phyloP scores from a whole-genome alignment of 768 basidiomycete species.

The Cantharellus cinnabarinus region DNA sequence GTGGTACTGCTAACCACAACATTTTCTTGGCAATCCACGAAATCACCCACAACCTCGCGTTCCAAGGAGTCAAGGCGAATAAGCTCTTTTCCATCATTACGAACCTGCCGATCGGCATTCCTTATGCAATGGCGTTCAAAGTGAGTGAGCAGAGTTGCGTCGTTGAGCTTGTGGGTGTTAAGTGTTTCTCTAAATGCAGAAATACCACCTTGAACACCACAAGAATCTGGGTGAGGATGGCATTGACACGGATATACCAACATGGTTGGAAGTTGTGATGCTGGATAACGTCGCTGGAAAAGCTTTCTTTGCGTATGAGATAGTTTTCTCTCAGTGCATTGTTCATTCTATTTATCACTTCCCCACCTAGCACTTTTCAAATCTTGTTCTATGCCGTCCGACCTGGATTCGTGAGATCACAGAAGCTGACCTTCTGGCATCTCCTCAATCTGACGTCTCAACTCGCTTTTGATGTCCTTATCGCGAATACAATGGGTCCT shows the following conservation, averaged over 20 bases:
- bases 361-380: slow-evolving; percentile 62
- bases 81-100: slow-evolving; percentile 77
- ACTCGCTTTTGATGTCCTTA: slow-evolving; percentile 46
- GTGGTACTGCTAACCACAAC: slow-evolving; percentile 94
- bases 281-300: slow-evolving; percentile 95
- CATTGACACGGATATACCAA: slow-evolving; percentile 88
- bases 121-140: slow-evolving; percentile 93
- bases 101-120: slow-evolving; percentile 84
- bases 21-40: slow-evolving; percentile 96
- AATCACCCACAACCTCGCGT: slow-evolving; percentile 94
- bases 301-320: slow-evolving; percentile 82
- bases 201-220: slow-evolving; percentile 92
- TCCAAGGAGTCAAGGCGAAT: slow-evolving; percentile 62
- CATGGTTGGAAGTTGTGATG: slow-evolving; percentile 59
- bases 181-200: slow-evolving; percentile 20
- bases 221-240: slow-evolving; percentile 91
- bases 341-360: not conserved
- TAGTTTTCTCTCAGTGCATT: not conserved
- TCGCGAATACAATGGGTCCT: slow-evolving; percentile 30
- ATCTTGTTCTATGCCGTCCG: slow-evolving; percentile 95
- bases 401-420: slow-evolving; percentile 76
- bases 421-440: slow-evolving; percentile 71
- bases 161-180: not conserved
- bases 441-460: slow-evolving; percentile 51
- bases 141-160: slow-evolving; percentile 19